These are phyloP conservation scores for Microstegium vimineum DNA, from an alignment of 176 grass and related monocot genomes.

Conservation along the genomic window DNA sequence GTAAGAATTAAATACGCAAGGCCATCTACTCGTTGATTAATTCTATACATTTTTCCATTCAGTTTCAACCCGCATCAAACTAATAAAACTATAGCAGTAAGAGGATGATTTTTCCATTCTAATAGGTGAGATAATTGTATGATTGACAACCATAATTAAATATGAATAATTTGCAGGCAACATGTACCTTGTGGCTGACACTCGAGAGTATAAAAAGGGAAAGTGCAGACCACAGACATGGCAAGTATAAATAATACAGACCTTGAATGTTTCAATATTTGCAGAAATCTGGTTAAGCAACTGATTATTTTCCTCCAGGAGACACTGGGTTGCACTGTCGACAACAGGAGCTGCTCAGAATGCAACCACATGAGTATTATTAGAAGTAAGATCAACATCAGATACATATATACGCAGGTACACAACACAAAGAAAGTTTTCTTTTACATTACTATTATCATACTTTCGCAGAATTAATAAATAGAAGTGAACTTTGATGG, in stretches of 20 bases:
- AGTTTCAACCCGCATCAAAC: not conserved
- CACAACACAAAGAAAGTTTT: not conserved
- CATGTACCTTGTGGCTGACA: not conserved
- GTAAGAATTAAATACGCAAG: not conserved
- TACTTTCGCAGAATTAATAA: conserved; percentile 20
- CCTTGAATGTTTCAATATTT: conserved; percentile 76
- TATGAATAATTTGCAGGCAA: not conserved
- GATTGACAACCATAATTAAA: not conserved
- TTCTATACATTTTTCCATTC: not conserved
- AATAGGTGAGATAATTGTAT: not conserved
- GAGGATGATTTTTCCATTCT: not conserved
- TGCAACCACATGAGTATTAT: not conserved
- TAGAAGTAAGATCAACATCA: conserved; percentile 6
- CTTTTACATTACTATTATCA: conserved; percentile 1
- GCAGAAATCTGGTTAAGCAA: conserved; percentile 75
- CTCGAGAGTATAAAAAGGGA: not conserved
- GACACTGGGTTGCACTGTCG: conserved; percentile 61
- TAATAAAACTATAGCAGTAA: not conserved
- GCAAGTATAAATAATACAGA: conserved; percentile 14
- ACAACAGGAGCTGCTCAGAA: conserved; percentile 51
- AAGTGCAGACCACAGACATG: not conserved
- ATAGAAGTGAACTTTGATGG: not conserved
- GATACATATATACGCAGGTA: not conserved
- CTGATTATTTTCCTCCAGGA: conserved; percentile 73
- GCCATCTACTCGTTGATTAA: not conserved